phyloP scores from a whole-genome alignment of 2,329 filamentous ascomycete genomes.

The Colletotrichum karsti region DNA sequence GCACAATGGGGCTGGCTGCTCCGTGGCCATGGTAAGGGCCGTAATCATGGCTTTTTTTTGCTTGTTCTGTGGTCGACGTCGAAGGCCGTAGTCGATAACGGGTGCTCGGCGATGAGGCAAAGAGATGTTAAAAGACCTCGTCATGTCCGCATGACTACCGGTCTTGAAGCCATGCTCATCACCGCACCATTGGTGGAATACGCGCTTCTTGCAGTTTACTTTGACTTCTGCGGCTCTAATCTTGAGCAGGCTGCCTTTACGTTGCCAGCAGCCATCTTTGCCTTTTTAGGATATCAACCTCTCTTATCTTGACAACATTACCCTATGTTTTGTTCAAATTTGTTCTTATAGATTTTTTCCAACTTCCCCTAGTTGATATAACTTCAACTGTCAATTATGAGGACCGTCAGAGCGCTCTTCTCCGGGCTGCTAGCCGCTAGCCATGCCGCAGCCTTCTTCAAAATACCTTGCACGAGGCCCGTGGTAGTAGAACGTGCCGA shows the following conservation, averaged over 20 bases:
- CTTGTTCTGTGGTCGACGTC: neutral
- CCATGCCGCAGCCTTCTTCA: constrained; percentile 24
- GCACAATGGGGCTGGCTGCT: neutral
- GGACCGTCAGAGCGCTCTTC: neutral
- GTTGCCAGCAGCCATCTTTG: neutral
- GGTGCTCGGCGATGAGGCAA: neutral
- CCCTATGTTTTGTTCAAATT: no score
- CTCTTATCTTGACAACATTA: no score
- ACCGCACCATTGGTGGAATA: neutral
- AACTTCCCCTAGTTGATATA: neutral
- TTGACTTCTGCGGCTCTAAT: neutral
- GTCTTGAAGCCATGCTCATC: neutral
- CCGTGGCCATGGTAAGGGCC: neutral
- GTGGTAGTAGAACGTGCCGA: constrained; percentile 56
- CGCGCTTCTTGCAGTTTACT: neutral
- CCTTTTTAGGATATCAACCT: neutral
- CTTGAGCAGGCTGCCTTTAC: neutral
- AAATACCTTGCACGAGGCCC: constrained; percentile 27
- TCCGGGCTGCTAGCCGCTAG: neutral
- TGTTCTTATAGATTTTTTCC: neutral
- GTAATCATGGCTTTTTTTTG: neutral
- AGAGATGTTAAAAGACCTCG: neutral
- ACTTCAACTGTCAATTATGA: constrained; percentile 4
- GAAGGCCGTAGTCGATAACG: neutral
- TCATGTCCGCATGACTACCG: neutral